Percentiles rank a stretch among this genome's conserved stretches.
These are phyloP conservation scores for Hypomyces rosellus DNA, from an alignment of 2,329 filamentous ascomycete genomes.

Conservation along the genomic window DNA sequence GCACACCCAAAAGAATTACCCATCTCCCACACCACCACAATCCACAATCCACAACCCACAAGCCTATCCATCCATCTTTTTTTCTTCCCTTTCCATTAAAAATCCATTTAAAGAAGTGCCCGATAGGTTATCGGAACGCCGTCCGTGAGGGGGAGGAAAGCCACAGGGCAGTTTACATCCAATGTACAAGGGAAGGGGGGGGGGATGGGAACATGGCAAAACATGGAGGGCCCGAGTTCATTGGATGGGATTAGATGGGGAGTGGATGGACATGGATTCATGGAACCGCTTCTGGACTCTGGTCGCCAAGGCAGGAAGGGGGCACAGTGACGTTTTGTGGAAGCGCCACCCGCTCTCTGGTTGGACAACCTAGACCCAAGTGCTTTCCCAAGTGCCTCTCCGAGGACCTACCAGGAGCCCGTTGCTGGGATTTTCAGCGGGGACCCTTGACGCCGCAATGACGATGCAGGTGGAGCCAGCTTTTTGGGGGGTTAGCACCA, in stretches of 20 bases:
- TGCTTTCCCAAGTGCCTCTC: not conserved
- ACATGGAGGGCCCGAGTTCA: not conserved
- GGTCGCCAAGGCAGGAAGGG: conserved; percentile 12
- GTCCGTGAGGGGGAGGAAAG: no score
- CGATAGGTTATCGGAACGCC: no score
- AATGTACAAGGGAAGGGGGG: not conserved
- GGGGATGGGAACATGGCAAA: not conserved
- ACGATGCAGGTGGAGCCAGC: conserved; percentile 12
- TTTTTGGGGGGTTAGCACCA: not conserved
- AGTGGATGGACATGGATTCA: not conserved
- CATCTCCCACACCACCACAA: no score
- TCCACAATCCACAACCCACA: no score
- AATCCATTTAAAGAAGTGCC: no score
- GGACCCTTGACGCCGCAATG: conserved; percentile 15
- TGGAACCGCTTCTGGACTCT: conserved; percentile 13
- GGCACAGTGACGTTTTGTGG: conserved; percentile 17
- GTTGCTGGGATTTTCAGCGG: conserved; percentile 8
- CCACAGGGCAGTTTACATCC: not conserved
- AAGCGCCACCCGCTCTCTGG: conserved; percentile 11
- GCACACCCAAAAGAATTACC: no score
- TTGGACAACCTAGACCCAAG: conserved; percentile 2
- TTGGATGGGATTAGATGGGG: not conserved
- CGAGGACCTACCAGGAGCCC: not conserved
- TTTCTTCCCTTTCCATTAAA: no score
- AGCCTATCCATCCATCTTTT: no score